These are phyloP conservation scores for Whalleya microplaca DNA, from an alignment of 2,329 filamentous ascomycete genomes.

Conservation along the genomic window DNA sequence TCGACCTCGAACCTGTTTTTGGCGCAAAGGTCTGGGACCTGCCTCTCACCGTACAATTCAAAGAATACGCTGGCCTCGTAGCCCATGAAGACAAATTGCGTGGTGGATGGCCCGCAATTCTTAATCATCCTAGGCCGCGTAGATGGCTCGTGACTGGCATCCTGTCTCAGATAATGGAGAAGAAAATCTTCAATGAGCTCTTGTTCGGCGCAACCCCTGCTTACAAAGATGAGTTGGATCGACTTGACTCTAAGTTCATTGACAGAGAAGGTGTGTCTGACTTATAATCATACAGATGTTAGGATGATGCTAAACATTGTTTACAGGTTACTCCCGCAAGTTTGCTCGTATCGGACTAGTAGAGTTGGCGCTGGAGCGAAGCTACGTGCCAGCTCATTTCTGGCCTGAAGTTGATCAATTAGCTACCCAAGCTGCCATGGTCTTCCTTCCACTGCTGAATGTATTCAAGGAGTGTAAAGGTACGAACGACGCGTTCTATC, in stretches of 20 bases:
- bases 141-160: conserved; percentile 42
- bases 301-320: not conserved
- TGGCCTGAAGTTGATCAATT: conserved; percentile 43
- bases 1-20: conserved; percentile 25
- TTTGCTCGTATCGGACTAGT: conserved; percentile 36
- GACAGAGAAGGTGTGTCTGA: conserved; percentile 39
- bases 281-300: not conserved
- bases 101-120: conserved; percentile 41
- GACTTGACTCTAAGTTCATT: conserved; percentile 37
- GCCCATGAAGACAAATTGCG: conserved; percentile 40
- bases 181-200: conserved; percentile 42
- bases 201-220: conserved; percentile 44
- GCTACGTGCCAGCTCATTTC: conserved; percentile 38
- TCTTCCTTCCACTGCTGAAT: conserved; percentile 44
- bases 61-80: conserved; percentile 38
- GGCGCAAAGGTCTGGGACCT: conserved; percentile 28
- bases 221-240: conserved; percentile 33
- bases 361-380: conserved; percentile 28
- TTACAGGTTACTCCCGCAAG: conserved; percentile 42
- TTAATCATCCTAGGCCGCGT: conserved; percentile 36
- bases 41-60: conserved; percentile 36
- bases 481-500: not conserved
- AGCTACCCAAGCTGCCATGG: conserved; percentile 35
- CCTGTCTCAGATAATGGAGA: conserved; percentile 43
- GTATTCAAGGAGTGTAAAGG: conserved; percentile 28